phyloP scores from a whole-genome alignment of 768 basidiomycete genomes.

The Suillus decipiens region DNA sequence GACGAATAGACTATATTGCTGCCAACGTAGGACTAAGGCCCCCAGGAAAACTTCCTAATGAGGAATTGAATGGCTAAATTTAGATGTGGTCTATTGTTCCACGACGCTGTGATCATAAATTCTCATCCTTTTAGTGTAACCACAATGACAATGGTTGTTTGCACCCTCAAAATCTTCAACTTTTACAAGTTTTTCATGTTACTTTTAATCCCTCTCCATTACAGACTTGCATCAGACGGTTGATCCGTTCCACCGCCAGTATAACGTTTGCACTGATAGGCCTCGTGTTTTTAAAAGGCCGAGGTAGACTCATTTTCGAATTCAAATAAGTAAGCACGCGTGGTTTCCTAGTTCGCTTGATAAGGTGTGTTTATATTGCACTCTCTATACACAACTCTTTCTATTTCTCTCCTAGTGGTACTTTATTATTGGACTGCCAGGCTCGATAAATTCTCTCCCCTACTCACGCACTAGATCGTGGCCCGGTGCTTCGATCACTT shows the following conservation, averaged over 20 bases:
- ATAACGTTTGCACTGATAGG: background rate
- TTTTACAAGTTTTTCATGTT: background rate
- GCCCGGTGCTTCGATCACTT: slow-evolving; percentile 10
- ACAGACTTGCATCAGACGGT: slow-evolving; percentile 5
- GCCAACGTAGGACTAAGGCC: background rate
- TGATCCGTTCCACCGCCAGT: slow-evolving; percentile 5
- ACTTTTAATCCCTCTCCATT: background rate
- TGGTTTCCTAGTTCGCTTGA: slow-evolving; percentile 10
- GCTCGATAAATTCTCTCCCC: background rate
- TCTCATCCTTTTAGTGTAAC: background rate
- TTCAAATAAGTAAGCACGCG: background rate
- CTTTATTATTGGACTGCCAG: slow-evolving; percentile 7
- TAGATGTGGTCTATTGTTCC: slow-evolving; percentile 8
- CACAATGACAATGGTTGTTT: slow-evolving; percentile 4
- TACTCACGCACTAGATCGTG: slow-evolving; percentile 7
- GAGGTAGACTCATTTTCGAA: slow-evolving; percentile 3
- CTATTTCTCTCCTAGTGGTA: background rate
- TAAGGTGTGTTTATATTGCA: slow-evolving; percentile 9
- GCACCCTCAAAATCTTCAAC: background rate
- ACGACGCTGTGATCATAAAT: background rate
- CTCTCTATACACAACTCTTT: slow-evolving; percentile 6
- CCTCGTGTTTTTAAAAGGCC: slow-evolving; percentile 15
- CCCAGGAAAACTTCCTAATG: background rate
- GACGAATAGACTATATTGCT: slow-evolving; percentile 1
- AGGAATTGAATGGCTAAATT: background rate